Evolutionary conservation across 352 stramenopile species (phyloP).

Genomic region (Nothophytophthora sp.): DNA sequence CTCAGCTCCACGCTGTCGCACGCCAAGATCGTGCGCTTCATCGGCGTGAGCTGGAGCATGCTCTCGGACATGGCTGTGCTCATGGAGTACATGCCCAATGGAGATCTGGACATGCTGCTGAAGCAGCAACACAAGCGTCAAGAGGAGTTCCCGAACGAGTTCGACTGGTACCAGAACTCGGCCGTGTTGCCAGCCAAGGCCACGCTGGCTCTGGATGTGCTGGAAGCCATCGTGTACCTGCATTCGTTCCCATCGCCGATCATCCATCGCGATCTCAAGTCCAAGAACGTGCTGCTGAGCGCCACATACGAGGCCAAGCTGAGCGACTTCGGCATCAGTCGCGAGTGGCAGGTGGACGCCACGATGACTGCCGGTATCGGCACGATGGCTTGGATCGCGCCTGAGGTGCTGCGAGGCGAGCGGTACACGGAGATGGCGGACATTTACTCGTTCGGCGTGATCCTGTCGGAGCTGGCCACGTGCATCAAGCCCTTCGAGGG

Average conservation of each 20-base stretch:
- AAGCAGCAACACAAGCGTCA: slow-evolving; percentile 52
- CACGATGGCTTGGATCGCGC: slow-evolving; percentile 87
- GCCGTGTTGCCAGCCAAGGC: slow-evolving; percentile 47
- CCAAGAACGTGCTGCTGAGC: slow-evolving; percentile 75
- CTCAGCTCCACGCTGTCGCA: slow-evolving; percentile 79
- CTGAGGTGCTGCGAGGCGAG: slow-evolving; percentile 75
- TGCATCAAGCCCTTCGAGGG: slow-evolving; percentile 69
- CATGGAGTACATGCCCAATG: slow-evolving; percentile 80
- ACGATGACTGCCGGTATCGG: slow-evolving; percentile 84
- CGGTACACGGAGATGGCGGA: slow-evolving; percentile 88
- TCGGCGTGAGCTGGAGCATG: slow-evolving; percentile 87
- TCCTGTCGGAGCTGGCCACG: slow-evolving; percentile 75
- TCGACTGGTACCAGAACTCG: slow-evolving; percentile 70
- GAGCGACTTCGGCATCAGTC: slow-evolving; percentile 84
- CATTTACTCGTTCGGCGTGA: slow-evolving; percentile 87
- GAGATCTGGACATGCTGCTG: slow-evolving; percentile 72
- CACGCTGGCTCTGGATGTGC: slow-evolving; percentile 68
- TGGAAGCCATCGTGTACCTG: slow-evolving; percentile 82
- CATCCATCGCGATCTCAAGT: slow-evolving; percentile 82
- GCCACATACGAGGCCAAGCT: slow-evolving; percentile 71
- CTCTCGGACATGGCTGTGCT: slow-evolving; percentile 83
- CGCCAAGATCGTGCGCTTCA: slow-evolving; percentile 79
- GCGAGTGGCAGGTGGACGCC: slow-evolving; percentile 71
- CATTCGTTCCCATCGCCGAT: slow-evolving; percentile 84
- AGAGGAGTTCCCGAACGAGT: slow-evolving; percentile 46